Conservation (phyloP, 306 rosid species). For the Myrica gale region DNA sequence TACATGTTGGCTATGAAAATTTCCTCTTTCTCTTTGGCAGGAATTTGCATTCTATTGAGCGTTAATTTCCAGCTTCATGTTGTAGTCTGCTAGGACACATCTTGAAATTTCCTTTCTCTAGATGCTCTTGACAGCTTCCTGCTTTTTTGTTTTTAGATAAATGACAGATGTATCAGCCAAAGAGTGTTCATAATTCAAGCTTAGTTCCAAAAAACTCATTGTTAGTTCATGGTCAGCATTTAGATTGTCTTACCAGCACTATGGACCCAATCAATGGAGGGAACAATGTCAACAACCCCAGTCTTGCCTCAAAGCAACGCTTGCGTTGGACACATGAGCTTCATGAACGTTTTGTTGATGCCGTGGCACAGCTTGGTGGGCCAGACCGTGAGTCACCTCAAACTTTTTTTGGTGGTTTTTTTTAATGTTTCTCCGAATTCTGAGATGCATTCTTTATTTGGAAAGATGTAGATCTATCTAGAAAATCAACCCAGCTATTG, state of each 20-base stretch:
- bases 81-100: neutral
- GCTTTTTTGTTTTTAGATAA: conserved; percentile 39
- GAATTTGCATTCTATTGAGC: neutral
- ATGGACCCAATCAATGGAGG: conserved; percentile 79
- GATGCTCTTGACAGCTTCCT: conserved; percentile 14
- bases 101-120: conserved; percentile 24
- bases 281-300: conserved; percentile 52
- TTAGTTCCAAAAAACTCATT: conserved; percentile 42
- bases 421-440: neutral
- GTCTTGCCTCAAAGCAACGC: conserved; percentile 78
- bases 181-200: conserved; percentile 50
- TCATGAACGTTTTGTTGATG: conserved; percentile 94
- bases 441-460: conserved; percentile 19
- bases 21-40: neutral
- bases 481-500: neutral
- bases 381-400: conserved; percentile 87
- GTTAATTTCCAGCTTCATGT: neutral
- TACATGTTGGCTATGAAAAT: neutral
- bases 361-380: conserved; percentile 97
- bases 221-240: conserved; percentile 52
- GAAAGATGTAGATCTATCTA: neutral
- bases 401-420: conserved; percentile 22
- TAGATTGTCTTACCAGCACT: conserved; percentile 48
- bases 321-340: conserved; percentile 95
- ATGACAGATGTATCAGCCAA: conserved; percentile 71